phyloP scores from a whole-genome alignment of 768 basidiomycete genomes.

The Auriscalpium orientale region DNA sequence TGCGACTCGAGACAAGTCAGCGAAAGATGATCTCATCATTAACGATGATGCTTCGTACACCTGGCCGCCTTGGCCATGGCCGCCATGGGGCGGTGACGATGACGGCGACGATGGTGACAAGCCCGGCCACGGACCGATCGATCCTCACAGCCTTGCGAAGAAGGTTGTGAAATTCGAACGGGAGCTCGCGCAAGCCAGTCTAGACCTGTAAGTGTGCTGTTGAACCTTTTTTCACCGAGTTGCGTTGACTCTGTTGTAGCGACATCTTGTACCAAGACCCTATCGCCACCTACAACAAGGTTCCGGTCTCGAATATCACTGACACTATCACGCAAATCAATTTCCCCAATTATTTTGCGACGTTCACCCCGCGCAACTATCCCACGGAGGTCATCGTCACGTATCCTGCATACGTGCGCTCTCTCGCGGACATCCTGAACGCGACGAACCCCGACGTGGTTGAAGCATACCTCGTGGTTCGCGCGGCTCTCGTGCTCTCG shows the following conservation, averaged over 20 bases:
- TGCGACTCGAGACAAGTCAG: neutral
- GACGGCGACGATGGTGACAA: slow-evolving; percentile 30
- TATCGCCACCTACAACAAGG: slow-evolving; percentile 82
- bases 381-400: slow-evolving; percentile 75
- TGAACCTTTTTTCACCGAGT: neutral
- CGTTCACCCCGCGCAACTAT: slow-evolving; percentile 73
- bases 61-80: slow-evolving; percentile 83
- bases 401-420: slow-evolving; percentile 66
- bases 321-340: slow-evolving; percentile 66
- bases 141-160: slow-evolving; percentile 57
- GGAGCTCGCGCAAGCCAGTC: slow-evolving; percentile 65
- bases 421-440: slow-evolving; percentile 62
- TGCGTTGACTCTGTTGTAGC: slow-evolving; percentile 24
- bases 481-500: slow-evolving; percentile 61
- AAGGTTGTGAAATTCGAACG: slow-evolving; percentile 74
- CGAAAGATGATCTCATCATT: slow-evolving; percentile 10
- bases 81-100: slow-evolving; percentile 71
- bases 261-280: slow-evolving; percentile 75
- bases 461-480: slow-evolving; percentile 82
- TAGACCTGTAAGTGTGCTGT: slow-evolving; percentile 66
- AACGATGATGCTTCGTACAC: slow-evolving; percentile 35
- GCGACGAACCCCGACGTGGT: slow-evolving; percentile 61
- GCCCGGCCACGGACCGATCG: slow-evolving; percentile 43
- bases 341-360: slow-evolving; percentile 79
- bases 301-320: slow-evolving; percentile 60